Conservation (phyloP, 768 basidiomycete species). For the Cubamyces sp. region DNA sequence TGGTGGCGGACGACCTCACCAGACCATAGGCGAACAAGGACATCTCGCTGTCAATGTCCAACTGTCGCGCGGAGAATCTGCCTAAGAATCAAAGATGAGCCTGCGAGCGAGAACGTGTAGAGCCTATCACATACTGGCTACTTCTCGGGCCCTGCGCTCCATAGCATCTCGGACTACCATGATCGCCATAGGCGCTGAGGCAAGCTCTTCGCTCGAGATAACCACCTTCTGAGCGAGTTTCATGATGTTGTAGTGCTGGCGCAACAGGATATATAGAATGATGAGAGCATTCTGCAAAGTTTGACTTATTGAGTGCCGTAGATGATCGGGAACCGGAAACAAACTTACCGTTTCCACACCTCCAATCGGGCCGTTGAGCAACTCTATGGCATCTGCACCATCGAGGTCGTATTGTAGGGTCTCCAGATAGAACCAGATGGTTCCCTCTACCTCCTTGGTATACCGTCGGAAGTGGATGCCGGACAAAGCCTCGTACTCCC, state of each 20-base stretch:
- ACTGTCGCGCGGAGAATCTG: slow-evolving; percentile 1
- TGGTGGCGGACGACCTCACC: too few relatives aligned
- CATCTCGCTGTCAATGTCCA: not conserved
- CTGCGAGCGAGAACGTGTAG: not conserved
- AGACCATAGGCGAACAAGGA: slow-evolving; percentile 4
- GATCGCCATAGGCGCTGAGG: not conserved
- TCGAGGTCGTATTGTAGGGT: slow-evolving; percentile 37
- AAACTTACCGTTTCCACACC: slow-evolving; percentile 37
- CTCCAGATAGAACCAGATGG: slow-evolving; percentile 35
- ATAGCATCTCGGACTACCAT: slow-evolving; percentile 2
- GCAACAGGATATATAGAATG: slow-evolving; percentile 38
- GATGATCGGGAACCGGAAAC: not conserved
- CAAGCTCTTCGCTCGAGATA: slow-evolving; percentile 5
- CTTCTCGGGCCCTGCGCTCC: not conserved
- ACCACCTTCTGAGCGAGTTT: slow-evolving; percentile 7
- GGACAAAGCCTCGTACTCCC: slow-evolving; percentile 4
- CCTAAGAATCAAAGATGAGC: not conserved
- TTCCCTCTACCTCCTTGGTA: slow-evolving; percentile 30
- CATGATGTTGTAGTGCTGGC: slow-evolving; percentile 39
- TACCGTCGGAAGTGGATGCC: slow-evolving; percentile 29
- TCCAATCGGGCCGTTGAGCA: slow-evolving; percentile 34
- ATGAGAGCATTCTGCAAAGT: slow-evolving; percentile 38
- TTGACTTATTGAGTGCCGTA: not conserved
- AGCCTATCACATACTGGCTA: not conserved
- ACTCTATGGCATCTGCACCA: slow-evolving; percentile 33